Evolutionary conservation across 2,329 filamentous ascomycete genomes (phyloP).

Genomic region (Elsinoe arachidis): DNA sequence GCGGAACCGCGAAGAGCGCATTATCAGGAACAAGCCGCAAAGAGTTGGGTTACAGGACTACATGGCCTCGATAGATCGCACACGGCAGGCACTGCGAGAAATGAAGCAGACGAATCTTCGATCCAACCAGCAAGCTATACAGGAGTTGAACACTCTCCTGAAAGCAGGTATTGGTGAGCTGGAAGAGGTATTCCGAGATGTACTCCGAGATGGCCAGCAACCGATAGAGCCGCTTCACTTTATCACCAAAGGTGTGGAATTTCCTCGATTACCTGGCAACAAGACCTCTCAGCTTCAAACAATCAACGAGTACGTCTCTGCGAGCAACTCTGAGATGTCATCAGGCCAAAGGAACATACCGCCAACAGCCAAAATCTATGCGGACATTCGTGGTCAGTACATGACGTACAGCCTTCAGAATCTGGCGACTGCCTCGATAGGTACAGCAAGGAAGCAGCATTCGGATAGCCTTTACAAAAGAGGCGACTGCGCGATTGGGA

Average conservation of each 20-base stretch:
- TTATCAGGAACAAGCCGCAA: conserved; percentile 71
- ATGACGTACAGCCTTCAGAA: conserved; percentile 75
- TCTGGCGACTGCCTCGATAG: conserved; percentile 73
- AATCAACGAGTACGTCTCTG: conserved; percentile 52
- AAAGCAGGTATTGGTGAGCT: conserved; percentile 73
- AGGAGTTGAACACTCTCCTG: conserved; percentile 68
- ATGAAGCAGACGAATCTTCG: conserved; percentile 85
- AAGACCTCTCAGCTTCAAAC: conserved; percentile 65
- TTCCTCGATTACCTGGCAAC: conserved; percentile 70
- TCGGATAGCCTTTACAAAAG: conserved; percentile 76
- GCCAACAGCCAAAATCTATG: conserved; percentile 71
- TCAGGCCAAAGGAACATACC: conserved; percentile 35
- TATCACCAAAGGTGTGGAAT: conserved; percentile 70
- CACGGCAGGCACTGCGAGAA: conserved; percentile 74
- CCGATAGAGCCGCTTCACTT: conserved; percentile 85
- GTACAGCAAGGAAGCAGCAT: conserved; percentile 65
- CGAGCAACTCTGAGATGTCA: conserved; percentile 21
- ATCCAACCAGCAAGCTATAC: conserved; percentile 81
- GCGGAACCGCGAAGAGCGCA: conserved; percentile 82
- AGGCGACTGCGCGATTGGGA: conserved; percentile 84
- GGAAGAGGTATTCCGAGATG: conserved; percentile 72
- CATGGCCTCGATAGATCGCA: conserved; percentile 78
- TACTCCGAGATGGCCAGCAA: conserved; percentile 68
- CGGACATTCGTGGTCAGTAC: conserved; percentile 78
- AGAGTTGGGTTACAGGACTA: conserved; percentile 76